These are phyloP conservation scores for Cryptosporidium felis DNA, from an alignment of 169 alveolate species.

Conservation along the genomic window DNA sequence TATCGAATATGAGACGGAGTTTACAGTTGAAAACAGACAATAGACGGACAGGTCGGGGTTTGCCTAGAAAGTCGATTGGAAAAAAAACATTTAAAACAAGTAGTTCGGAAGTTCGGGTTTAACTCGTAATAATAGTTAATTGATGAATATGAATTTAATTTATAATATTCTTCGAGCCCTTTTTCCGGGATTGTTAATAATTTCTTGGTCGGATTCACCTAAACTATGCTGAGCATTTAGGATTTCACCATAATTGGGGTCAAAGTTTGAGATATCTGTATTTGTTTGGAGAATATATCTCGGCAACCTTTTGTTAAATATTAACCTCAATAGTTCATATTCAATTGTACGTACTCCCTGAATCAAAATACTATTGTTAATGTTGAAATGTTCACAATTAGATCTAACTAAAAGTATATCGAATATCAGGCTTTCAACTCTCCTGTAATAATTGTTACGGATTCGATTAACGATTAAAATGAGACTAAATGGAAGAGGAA, in stretches of 20 bases:
- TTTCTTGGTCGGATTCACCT: neutral
- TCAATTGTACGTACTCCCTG: slow-evolving; percentile 32
- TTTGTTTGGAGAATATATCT: slow-evolving; percentile 30
- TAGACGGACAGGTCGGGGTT: too few species aligned
- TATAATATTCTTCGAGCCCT: slow-evolving; percentile 11
- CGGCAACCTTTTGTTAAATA: slow-evolving; percentile 42
- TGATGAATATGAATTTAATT: neutral
- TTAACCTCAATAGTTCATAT: slow-evolving; percentile 42
- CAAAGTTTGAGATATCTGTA: neutral
- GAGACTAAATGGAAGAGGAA: slow-evolving; percentile 75
- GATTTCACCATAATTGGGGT: neutral
- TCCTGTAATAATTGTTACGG: slow-evolving; percentile 72
- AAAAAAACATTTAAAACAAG: too few species aligned
- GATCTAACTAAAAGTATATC: slow-evolving; percentile 73
- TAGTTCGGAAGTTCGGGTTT: too few species aligned
- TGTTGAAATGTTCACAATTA: slow-evolving; percentile 75
- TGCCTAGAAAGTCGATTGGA: too few species aligned
- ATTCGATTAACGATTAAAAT: slow-evolving; percentile 72
- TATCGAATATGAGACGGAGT: slow-evolving; percentile 44
- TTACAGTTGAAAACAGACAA: slow-evolving; percentile 32
- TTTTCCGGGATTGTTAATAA: neutral
- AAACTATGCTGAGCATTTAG: neutral
- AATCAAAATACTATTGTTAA: slow-evolving; percentile 49
- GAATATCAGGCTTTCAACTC: slow-evolving; percentile 69
- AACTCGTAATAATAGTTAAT: too few species aligned